Base-by-base conservation (phyloP, 2,329 filamentous ascomycete genomes). In the Dothistroma pini region DNA sequence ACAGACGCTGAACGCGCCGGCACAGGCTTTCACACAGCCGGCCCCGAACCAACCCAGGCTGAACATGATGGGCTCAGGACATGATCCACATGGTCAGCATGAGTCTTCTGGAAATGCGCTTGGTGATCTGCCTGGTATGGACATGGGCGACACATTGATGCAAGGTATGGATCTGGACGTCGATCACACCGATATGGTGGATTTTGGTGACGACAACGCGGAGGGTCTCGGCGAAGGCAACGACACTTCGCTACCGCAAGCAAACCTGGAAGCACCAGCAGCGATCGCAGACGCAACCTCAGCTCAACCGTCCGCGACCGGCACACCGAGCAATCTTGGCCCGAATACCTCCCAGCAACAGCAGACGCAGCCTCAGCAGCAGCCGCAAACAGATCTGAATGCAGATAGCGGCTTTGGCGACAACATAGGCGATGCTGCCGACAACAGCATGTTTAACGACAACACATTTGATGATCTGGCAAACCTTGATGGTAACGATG, bases 401-500 rank as follows among this genome's bases (percentile, higher is more conserved):
- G 56, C 21, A 22, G 32, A 41, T 14, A n/a, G 48, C 35, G 57
- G 41, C 35, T 38, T 41, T 44, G 54, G 49, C 16, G 49, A 55
- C 25, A 47, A 34, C 38, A 48, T 21, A 25, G 57, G 51, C 21
- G 58, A 57, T 16, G n/a, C 47, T 7, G 31, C 25, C 19, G 65
- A 60, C 38, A 59, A 59, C 11, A 62, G 47, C 57, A 60, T 65
- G 58, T 68, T 69, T 61, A 66, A 69, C 49, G 68, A 71, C 52
- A 58, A 48, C 34, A 67, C 67, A 9, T 70, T 73, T 59, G 69
- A 63, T 53, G 71, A 70, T 38, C 60, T 71, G 10, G 86, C 86
- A 2, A 68, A 69, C 48, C 64, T 65, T 2, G 84, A 84, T 44
- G 91, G 88, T 70, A 86, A 84, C 48, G 80, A 80, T 47, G 81